A percentile compares a stretch with the other conserved stretches of the same genome.
Conservation (phyloP, 148 eudicot species). For the Rhododendron vialii region DNA sequence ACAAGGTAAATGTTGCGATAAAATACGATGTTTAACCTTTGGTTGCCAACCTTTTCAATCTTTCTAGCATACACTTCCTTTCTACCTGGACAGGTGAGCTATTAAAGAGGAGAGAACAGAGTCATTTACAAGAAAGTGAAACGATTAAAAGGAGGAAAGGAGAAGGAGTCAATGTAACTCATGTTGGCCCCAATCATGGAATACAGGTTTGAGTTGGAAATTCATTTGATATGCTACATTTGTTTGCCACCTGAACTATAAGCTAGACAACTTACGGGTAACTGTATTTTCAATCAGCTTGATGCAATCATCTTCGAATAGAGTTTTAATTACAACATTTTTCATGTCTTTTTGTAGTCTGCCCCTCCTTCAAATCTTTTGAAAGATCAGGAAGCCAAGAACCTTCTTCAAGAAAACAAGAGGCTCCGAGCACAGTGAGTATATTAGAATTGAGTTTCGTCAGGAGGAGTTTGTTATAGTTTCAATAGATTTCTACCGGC, state of each 20-base stretch:
- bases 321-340: neutral
- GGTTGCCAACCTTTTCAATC: neutral
- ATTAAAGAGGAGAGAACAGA: constrained; percentile 35
- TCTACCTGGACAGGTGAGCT: constrained; percentile 20
- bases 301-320: neutral
- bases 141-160: constrained; percentile 26
- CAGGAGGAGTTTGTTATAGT: neutral
- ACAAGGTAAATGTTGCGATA: constrained; percentile 15
- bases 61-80: neutral
- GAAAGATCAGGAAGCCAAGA: constrained; percentile 27
- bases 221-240: neutral
- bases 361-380: constrained; percentile 14
- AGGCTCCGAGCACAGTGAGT: constrained; percentile 58
- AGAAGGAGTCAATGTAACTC: constrained; percentile 10
- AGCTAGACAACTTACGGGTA: neutral
- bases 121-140: constrained; percentile 29
- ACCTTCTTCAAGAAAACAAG: constrained; percentile 41
- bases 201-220: constrained; percentile 21
- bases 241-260: neutral
- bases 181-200: constrained; percentile 14
- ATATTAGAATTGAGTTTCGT: neutral
- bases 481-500: neutral
- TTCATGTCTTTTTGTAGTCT: constrained; percentile 30
- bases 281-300: neutral
- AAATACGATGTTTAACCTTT: neutral